A percentile compares a stretch with the other conserved stretches of the same genome.
Conservation (phyloP, 1,284 basidiomycete species). For the Cronartium ribicola region DNA sequence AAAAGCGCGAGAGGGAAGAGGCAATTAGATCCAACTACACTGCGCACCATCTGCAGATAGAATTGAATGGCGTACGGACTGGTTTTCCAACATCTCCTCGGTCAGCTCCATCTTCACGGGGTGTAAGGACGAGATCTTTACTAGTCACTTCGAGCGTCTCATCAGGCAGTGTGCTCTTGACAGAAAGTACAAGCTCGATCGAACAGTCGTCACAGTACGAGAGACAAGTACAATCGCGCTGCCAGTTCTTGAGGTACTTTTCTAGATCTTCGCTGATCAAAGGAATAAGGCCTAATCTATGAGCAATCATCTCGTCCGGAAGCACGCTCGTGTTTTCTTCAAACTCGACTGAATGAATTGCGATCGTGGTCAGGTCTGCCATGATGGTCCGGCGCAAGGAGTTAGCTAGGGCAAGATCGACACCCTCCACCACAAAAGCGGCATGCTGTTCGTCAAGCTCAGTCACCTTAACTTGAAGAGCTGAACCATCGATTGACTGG, state of each 20-base stretch:
- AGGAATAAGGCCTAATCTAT: constrained; percentile 91
- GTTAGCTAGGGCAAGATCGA: constrained; percentile 88
- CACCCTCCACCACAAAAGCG: constrained; percentile 78
- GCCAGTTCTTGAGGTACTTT: constrained; percentile 70
- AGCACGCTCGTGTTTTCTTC: constrained; percentile 86
- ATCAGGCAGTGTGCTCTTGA: constrained; percentile 62
- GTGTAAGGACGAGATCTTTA: constrained; percentile 64
- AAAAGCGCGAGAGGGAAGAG: constrained; percentile 25
- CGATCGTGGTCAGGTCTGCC: constrained; percentile 90
- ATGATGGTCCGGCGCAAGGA: constrained; percentile 83
- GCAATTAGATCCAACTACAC: constrained; percentile 57
- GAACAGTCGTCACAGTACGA: constrained; percentile 74
- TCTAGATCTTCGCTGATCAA: constrained; percentile 61
- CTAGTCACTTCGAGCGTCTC: constrained; percentile 76
- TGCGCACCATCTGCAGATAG: constrained; percentile 61
- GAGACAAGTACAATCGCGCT: constrained; percentile 76
- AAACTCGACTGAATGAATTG: constrained; percentile 95
- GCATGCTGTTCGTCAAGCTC: constrained; percentile 39
- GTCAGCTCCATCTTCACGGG: constrained; percentile 56
- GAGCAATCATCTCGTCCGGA: constrained; percentile 95
- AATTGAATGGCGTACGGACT: constrained; percentile 51
- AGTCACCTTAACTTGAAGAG: constrained; percentile 38
- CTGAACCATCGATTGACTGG: constrained; percentile 37
- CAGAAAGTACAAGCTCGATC: constrained; percentile 68
- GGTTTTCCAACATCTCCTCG: constrained; percentile 63